Base-by-base conservation (phyloP, 176 grass and related monocot species). In the Carex kokanica region DNA sequence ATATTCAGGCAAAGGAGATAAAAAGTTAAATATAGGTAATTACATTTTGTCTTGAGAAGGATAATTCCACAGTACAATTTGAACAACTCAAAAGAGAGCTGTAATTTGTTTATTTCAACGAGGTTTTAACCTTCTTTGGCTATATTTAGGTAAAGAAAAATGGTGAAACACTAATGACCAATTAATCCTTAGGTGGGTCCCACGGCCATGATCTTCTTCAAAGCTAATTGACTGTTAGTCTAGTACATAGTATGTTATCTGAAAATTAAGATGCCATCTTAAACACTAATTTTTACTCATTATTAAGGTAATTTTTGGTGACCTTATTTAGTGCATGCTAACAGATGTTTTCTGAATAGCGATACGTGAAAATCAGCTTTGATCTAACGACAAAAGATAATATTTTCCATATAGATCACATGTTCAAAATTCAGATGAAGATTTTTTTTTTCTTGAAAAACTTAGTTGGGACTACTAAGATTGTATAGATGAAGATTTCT, bases 1-100 rank as follows among this genome's bases (percentile, higher is more conserved):
- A 29, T 7, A 49, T 51, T 65, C 31, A 66, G 54, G 1, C 47
- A 64, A 82, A 82, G 38, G 34, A 11, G 12, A 67, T 9, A 82
- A 67, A 82, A 82, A 52, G 80, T 82, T 82, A 82, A 82, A 62
- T 82, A 82, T 67, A 82, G 61, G 40, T 68, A 71, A 68, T 63
- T 23, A 63, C 20, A 49, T 24, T 65, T 82, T 66, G 24, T 64
- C 40, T 52, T 51, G 25, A 3, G 40, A 82, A 47, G 79, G 79
- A 82, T 66, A 51, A 40, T 82, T 41, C 13, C 20, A 43, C 18
- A 45, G 20, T 24, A 61, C 38, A 29, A 81, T 45, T 81, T 52
- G 23, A 81, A 81, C 79, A 64, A 64, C 17, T 82, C 36, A 53
- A 66, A 81, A 49, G 62, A 8, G 15, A 65, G 60, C 62, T 82